These are phyloP conservation scores for Cymodocea nodosa DNA, from an alignment of 116 monocot genomes.

Conservation along the genomic window DNA sequence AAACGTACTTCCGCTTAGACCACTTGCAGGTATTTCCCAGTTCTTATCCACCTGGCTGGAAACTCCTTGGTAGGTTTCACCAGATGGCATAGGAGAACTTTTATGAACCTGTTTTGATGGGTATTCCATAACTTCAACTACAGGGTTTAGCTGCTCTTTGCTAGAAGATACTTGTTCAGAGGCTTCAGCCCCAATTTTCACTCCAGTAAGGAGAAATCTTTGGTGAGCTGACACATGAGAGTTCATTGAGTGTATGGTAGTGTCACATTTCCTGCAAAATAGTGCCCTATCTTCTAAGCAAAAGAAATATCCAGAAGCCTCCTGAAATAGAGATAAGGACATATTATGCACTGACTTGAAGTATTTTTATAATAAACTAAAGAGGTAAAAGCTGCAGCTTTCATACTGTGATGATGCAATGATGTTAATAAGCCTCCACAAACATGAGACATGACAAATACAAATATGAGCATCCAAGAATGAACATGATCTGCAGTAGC, in stretches of 20 bases:
- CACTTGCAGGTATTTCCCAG: constrained; percentile 5
- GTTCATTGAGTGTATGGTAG: constrained; percentile 60
- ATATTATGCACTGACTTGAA: not conserved
- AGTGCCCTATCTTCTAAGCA: constrained; percentile 83
- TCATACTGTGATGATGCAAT: too few species aligned
- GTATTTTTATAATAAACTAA: not conserved
- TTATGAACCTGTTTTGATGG: constrained; percentile 10
- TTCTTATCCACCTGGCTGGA: constrained; percentile 17
- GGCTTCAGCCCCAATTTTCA: constrained; percentile 59
- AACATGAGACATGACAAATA: too few species aligned
- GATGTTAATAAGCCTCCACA: too few species aligned
- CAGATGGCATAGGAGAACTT: constrained; percentile 9
- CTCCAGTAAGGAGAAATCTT: constrained; percentile 84
- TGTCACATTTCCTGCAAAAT: constrained; percentile 73
- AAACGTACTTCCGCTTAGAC: constrained; percentile 17
- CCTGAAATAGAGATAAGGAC: constrained; percentile 25
- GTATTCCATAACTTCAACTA: not conserved
- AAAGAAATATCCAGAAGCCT: constrained; percentile 78
- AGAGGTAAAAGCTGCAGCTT: too few species aligned
- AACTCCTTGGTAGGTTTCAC: constrained; percentile 22
- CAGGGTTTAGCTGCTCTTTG: constrained; percentile 14
- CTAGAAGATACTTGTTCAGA: constrained; percentile 21
- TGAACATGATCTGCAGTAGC: too few species aligned
- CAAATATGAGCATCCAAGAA: too few species aligned
- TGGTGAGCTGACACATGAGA: constrained; percentile 51